A percentile compares a stretch with the other conserved stretches of the same genome.
Evolutionary conservation across 116 monocot species (phyloP).

Genomic region (Dioscorea cayenensis): DNA sequence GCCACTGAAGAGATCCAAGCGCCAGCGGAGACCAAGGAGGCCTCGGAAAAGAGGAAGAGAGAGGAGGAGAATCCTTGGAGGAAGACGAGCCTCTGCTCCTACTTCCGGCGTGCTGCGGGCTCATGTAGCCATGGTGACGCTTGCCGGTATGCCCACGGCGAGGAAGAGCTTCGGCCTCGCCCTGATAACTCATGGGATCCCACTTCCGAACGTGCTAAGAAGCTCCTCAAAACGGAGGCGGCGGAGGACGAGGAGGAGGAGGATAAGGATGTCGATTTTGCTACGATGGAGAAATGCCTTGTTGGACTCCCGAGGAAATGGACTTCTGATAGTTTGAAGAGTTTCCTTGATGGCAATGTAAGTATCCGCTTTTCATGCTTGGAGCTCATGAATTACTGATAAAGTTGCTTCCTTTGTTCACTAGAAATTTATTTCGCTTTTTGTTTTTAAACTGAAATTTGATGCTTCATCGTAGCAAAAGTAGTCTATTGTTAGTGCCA

Average conservation of each 20-base stretch:
- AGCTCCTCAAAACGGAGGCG: conserved; percentile 15
- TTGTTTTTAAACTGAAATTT: too few species aligned
- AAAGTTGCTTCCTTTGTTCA: background rate
- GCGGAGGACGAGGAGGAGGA: background rate
- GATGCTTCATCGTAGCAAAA: too few species aligned
- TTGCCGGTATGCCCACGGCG: conserved; percentile 89
- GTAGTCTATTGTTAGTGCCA: too few species aligned
- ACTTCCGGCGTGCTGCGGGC: conserved; percentile 34
- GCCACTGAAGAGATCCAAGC: background rate
- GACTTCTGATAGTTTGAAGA: conserved; percentile 46
- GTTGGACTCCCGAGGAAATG: conserved; percentile 69
- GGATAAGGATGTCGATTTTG: background rate
- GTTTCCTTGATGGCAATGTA: conserved; percentile 62
- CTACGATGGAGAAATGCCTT: conserved; percentile 62
- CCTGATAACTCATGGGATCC: conserved; percentile 90
- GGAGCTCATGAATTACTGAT: background rate
- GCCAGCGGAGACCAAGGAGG: background rate
- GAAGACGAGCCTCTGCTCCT: conserved; percentile 93
- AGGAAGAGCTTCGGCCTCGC: conserved; percentile 75
- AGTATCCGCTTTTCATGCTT: background rate
- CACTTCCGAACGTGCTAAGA: conserved; percentile 78
- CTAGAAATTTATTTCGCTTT: background rate
- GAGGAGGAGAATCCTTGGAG: conserved; percentile 27
- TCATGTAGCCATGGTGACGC: conserved; percentile 66
- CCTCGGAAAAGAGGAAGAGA: conserved; percentile 7